These are phyloP conservation scores for Amanita fuliginea DNA, from an alignment of 768 basidiomycete species.

Conservation along the genomic window DNA sequence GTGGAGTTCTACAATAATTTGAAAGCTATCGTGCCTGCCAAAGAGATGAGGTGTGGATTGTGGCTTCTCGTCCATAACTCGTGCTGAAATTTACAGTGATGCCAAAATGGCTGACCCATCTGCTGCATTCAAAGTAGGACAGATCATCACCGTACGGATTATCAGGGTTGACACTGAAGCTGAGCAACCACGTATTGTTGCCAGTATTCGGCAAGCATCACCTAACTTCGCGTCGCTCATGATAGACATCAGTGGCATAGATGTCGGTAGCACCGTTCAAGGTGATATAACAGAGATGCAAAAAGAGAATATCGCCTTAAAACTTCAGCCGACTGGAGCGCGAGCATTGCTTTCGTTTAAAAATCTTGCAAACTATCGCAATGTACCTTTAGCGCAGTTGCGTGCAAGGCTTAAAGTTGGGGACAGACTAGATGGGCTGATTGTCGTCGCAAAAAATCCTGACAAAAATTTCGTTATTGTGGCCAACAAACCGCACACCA, in stretches of 20 bases:
- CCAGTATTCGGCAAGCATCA: slow-evolving; percentile 77
- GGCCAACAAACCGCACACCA: slow-evolving; percentile 56
- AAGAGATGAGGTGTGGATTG: slow-evolving; percentile 63
- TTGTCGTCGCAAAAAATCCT: slow-evolving; percentile 81
- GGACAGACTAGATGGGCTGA: slow-evolving; percentile 62
- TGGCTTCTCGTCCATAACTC: not conserved
- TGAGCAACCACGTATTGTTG: slow-evolving; percentile 56
- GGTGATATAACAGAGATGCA: slow-evolving; percentile 75
- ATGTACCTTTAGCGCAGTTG: slow-evolving; percentile 54
- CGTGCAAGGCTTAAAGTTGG: slow-evolving; percentile 52
- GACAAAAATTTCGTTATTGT: slow-evolving; percentile 85
- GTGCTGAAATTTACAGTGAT: slow-evolving; percentile 39
- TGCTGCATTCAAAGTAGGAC: slow-evolving; percentile 66
- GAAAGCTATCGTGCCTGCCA: slow-evolving; percentile 69
- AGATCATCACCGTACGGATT: slow-evolving; percentile 78
- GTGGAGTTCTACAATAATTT: slow-evolving; percentile 89
- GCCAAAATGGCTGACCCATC: slow-evolving; percentile 40
- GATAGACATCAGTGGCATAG: slow-evolving; percentile 59
- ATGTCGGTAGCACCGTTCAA: slow-evolving; percentile 64
- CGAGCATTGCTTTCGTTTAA: slow-evolving; percentile 81
- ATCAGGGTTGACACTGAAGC: slow-evolving; percentile 44
- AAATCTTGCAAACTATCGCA: slow-evolving; percentile 75
- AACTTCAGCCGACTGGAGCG: slow-evolving; percentile 55
- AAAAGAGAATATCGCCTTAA: slow-evolving; percentile 71
- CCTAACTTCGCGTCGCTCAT: slow-evolving; percentile 30